Evolutionary conservation across 2,329 filamentous ascomycete species (phyloP).

Genomic region (Tolypocladium album): DNA sequence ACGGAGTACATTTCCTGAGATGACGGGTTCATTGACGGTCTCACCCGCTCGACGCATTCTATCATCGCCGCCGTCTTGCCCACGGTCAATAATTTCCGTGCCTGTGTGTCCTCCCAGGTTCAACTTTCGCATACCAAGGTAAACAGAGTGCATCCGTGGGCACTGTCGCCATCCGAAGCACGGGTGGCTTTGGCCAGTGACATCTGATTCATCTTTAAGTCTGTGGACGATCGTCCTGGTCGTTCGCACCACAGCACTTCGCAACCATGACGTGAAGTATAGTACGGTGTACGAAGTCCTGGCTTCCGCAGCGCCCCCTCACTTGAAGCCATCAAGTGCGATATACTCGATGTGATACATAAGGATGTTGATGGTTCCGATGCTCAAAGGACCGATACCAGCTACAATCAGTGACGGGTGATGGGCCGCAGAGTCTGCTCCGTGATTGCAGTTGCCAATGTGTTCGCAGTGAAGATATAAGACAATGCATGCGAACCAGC

Average conservation of each 20-base stretch:
- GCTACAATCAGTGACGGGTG: not conserved
- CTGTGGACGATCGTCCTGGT: not conserved
- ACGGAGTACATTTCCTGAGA: not conserved
- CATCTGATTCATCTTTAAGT: not conserved
- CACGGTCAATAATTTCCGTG: too few relatives aligned
- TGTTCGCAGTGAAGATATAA: not conserved
- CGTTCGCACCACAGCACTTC: not conserved
- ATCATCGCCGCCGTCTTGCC: not conserved
- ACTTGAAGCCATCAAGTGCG: not conserved
- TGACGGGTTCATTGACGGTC: not conserved
- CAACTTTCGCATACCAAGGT: not conserved
- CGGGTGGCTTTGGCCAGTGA: not conserved
- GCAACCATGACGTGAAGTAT: not conserved
- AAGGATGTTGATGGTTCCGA: not conserved
- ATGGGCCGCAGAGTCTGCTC: not conserved
- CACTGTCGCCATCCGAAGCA: not conserved
- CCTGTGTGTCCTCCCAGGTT: not conserved
- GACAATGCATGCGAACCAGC: not conserved
- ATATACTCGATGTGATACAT: not conserved
- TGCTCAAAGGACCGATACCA: not conserved
- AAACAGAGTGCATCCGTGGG: not conserved
- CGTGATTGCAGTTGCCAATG: not conserved
- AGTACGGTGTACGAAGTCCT: not conserved
- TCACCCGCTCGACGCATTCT: not conserved
- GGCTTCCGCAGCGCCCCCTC: not conserved